Base-by-base conservation (phyloP, 78 protist species). In the Speleostelium caveatum region DNA sequence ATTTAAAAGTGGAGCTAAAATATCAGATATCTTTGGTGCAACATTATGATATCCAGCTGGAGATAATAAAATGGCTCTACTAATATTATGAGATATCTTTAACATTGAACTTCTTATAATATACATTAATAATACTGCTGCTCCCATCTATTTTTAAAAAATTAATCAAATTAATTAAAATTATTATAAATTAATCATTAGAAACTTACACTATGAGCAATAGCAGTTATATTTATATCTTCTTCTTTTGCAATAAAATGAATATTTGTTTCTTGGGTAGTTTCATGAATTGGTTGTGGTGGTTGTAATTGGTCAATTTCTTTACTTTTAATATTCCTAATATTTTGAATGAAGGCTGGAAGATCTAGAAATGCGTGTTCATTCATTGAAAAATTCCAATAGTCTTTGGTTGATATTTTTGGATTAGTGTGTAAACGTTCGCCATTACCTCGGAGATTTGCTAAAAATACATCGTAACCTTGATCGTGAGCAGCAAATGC, bases 101-200 rank as follows among this genome's bases (percentile, higher is more conserved):
- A 75, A 53, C 35, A 86, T 62, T 56, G 79, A 41, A 59, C 59
- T 58, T 60, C 62, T 66, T 7, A 86, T 75, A 33, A 86, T 86
- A 59, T 86, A 86, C 92, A 75, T 86, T 21, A 86, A 55, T 19
- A 73, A 65, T 22, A 73, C 59, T 12, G 68, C 86, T 66, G 92
- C 92, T 14, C 92, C 92, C 92, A 86, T 86, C 80, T 36, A 73
- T n/a, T n/a, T n/a, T n/a, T n/a, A n/a, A n/a, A n/a, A n/a, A n/a
- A 19, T 30, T 22, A 7, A 72, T 32, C 5, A 24, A 45, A 22
- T 7, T 30, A 72, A 24, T 30, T 3, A n/a, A n/a, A n/a, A n/a
- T n/a, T n/a, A n/a, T n/a, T n/a, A n/a, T n/a, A n/a, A n/a, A n/a
- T n/a, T 10, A 16, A 3, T 2, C 4, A 12, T 1, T 10, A 0